Base-by-base conservation (phyloP, 2,329 filamentous ascomycete genomes). In the Beauveria sp. region DNA sequence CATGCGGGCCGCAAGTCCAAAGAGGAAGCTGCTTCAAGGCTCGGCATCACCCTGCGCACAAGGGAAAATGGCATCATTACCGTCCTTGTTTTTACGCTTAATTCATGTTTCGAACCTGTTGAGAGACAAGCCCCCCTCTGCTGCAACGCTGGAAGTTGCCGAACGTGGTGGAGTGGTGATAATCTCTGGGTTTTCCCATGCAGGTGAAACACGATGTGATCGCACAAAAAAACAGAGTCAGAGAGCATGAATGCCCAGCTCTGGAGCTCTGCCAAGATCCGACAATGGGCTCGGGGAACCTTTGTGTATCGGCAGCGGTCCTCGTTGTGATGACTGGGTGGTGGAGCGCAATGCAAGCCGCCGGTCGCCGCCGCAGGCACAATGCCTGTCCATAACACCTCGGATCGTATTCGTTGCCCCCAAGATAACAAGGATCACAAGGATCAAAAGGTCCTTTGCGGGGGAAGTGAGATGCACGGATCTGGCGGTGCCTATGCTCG, bases 81-180 rank as follows among this genome's bases (percentile, higher is more conserved):
- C 20, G 46, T 26, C 55, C 34, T 37, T 41, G 1, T 26, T 41
- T 57, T 58, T 58, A 58, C 55, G 55, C 55, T 58, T 58, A 58
- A 18, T 14, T 47, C 22, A 14, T 34, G 12, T 26, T 24, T 47
- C 14, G 44, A 10, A 22, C 9, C 9, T 12, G 44, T 47, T 16
- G 14, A 22, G 24, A 24, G 10, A 20, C n/a, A 24, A 8, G 22
- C 14, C 44, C 12, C 30, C 30, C 18, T 40, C 6, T 30, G 41
- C n/a, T 56, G 54, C 43, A 8, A 56, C 54, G 26, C 54, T 56
- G 54, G 54, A 46, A 47, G 28, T 37, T 47, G 41, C 28, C 40
- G 53, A 55, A 9, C 24, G 30, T 24, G 22, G 54, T 56, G 54
- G 54, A 56, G 54, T 43, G 46, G 22, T 41, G 12, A 37, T 37